Evolutionary conservation across 805 yeast genomes (phyloP), one percentile per base, ranked within the genome.

Genomic region (Cyberlindnera xishuangbannaensis): DNA sequence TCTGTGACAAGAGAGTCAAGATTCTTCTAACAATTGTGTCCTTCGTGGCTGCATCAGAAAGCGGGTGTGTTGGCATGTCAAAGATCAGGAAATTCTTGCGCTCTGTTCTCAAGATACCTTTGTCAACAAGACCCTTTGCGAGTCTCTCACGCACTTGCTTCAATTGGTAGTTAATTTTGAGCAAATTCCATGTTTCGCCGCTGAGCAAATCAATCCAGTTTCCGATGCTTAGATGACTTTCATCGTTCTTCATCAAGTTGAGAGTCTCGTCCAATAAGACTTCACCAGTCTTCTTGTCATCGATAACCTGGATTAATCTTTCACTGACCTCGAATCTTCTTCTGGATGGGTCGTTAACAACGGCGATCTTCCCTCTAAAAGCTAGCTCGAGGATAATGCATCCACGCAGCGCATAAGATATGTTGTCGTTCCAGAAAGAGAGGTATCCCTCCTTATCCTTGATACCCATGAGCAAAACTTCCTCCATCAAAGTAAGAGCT

Each of bases 11-110:
- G 31, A 86, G 55, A 28, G 72, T 69, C 41, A 87, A 64, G 18
- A 86, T 75, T 49, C 97, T 73, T 39, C 76, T 69, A 36, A 78
- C 77, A 36, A 92, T 72, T 35, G 78, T 77, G 46, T 85, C 95
- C 61, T 92, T 92, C 31, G 95, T 78, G 44, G 76, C 65, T 27
- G 81, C 71, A 59, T 92, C 98, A 20, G 88, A 81, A 11, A 92
- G 75, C 7, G 98, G 98, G 60, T 94, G 98, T 7, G 98, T 92
- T 19, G 98, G 95, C 97, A 92, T 92, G 59, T 92, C 98, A 50
- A 92, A 92, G 34, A 92, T 65, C 51, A 92, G 76, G 56, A 92
- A 92, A 63, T 86, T 92, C 57, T 88, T 86, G 59, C 95, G 77
- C 61, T 92, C 98, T 7, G 98, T 92, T 64, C 96, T 79, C 52